Base-by-base conservation (phyloP, 2,329 filamentous ascomycete species). In the Arthrobotrys musiformis region DNA sequence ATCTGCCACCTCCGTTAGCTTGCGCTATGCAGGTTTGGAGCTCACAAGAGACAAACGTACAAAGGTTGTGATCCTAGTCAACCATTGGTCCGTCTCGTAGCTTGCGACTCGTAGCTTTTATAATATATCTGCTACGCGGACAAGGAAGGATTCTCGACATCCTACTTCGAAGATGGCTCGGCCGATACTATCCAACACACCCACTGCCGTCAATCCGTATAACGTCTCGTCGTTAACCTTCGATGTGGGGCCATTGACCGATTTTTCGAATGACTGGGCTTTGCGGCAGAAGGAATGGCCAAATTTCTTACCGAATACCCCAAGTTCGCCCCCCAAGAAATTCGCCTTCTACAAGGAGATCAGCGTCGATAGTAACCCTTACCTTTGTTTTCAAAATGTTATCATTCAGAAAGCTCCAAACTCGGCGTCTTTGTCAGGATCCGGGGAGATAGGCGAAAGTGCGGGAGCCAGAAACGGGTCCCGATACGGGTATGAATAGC, bases 261-360 rank as follows among this genome's bases (percentile, higher is more conserved):
- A 78, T 22, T 78, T 78, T 63, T 78, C 74, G 15, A 72, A 73
- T 26, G 74, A 78, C 24, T 78, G 62, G 74, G 68, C 69, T 24
- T 67, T 78, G 26, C 61, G 74, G n/a, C 74, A 78, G 46, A 78
- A 78, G 28, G 74, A 78, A 46, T 78, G 67, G 68, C 74, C 74
- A 15, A 78, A 78, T 48, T 78, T 73, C 56, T 50, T 78, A 26
- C 73, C 73, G 46, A 77, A 77, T 56, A 67, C 70, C 44, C 30
- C 74, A 62, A 68, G 54, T 35, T 50, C 63, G 54, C 68, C 60
- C 40, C 52, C 74, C 9, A 78, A 78, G 62, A 78, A 78, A 35
- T 73, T 73, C 62, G 74, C 74, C n/a, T 78, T 68, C 44, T 78
- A 78, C 62, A 78, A 72, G 52, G 74, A 78, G 30, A 78, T 78